Conservation (phyloP, 345 rosid genomes). For the Lumnitzera littorea region DNA sequence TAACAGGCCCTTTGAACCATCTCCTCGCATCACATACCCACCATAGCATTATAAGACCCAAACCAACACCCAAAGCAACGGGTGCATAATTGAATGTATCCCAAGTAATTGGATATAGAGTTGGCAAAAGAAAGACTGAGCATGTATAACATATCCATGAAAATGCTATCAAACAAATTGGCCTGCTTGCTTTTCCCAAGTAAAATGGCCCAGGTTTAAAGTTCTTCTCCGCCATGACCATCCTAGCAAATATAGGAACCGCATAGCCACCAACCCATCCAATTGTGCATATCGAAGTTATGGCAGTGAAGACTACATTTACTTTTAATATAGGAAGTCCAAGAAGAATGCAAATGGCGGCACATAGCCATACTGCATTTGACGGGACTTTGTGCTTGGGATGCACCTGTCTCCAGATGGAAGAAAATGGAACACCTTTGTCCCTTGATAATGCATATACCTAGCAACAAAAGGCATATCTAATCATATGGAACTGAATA, state of each 20-base stretch:
- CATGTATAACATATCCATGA: slow-evolving; percentile 67
- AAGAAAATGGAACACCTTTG: slow-evolving; percentile 43
- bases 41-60: slow-evolving; percentile 48
- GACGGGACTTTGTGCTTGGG: slow-evolving; percentile 52
- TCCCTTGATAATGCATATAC: slow-evolving; percentile 58
- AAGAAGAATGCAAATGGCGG: slow-evolving; percentile 44
- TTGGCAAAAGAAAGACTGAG: slow-evolving; percentile 48
- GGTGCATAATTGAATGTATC: slow-evolving; percentile 55
- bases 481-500: too few relatives aligned
- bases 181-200: slow-evolving; percentile 47
- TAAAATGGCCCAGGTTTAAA: slow-evolving; percentile 56
- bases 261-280: slow-evolving; percentile 68
- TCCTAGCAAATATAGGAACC: slow-evolving; percentile 51
- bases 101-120: slow-evolving; percentile 41
- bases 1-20: slow-evolving; percentile 63
- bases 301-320: slow-evolving; percentile 50
- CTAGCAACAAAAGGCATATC: slow-evolving; percentile 5
- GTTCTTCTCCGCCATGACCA: slow-evolving; percentile 50
- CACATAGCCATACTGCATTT: slow-evolving; percentile 62
- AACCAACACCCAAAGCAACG: slow-evolving; percentile 32
- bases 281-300: slow-evolving; percentile 53
- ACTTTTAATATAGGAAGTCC: slow-evolving; percentile 52
- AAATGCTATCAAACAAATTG: slow-evolving; percentile 42
- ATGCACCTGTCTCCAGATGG: slow-evolving; percentile 46
- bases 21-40: slow-evolving; percentile 45